These are phyloP conservation scores for Ophidiomyces ophidiicola DNA, from an alignment of 2,329 filamentous ascomycete species.

Conservation along the genomic window DNA sequence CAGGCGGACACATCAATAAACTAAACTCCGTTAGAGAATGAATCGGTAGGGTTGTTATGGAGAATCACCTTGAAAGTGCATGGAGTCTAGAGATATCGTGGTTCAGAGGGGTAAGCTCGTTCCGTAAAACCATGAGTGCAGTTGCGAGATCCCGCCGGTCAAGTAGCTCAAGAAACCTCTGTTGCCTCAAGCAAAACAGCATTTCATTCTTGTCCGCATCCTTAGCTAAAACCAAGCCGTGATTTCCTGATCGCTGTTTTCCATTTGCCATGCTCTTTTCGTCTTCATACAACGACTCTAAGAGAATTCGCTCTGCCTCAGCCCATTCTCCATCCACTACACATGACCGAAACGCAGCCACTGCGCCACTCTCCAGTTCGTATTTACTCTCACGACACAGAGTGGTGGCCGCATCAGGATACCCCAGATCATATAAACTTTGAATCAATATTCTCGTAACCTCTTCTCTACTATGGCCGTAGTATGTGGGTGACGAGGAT, in stretches of 20 bases:
- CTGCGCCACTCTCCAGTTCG: constrained; percentile 71
- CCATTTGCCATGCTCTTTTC: constrained; percentile 31
- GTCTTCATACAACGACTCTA: constrained; percentile 39
- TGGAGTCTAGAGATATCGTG: constrained; percentile 67
- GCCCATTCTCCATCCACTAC: constrained; percentile 71
- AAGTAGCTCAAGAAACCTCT: constrained; percentile 87
- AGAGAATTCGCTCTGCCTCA: constrained; percentile 70
- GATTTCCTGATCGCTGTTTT: constrained; percentile 17
- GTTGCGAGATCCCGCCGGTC: constrained; percentile 60
- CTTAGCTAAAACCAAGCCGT: constrained; percentile 61
- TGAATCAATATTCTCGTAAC: constrained; percentile 88
- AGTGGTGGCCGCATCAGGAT: constrained; percentile 60
- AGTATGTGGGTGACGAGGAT: constrained; percentile 44
- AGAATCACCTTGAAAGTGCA: constrained; percentile 57
- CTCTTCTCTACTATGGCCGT: constrained; percentile 82
- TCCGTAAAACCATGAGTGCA: constrained; percentile 71
- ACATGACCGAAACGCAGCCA: constrained; percentile 72
- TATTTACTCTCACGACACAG: constrained; percentile 74
- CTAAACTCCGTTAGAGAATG: constrained; percentile 32
- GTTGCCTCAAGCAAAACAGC: constrained; percentile 77
- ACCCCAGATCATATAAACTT: constrained; percentile 77
- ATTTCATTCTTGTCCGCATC: constrained; percentile 66
- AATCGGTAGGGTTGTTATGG: not conserved
- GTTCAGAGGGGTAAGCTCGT: constrained; percentile 75
- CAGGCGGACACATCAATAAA: constrained; percentile 75